Base-by-base conservation (phyloP, 192 early-diverging fungal genomes). In the Podila clonocystis region DNA sequence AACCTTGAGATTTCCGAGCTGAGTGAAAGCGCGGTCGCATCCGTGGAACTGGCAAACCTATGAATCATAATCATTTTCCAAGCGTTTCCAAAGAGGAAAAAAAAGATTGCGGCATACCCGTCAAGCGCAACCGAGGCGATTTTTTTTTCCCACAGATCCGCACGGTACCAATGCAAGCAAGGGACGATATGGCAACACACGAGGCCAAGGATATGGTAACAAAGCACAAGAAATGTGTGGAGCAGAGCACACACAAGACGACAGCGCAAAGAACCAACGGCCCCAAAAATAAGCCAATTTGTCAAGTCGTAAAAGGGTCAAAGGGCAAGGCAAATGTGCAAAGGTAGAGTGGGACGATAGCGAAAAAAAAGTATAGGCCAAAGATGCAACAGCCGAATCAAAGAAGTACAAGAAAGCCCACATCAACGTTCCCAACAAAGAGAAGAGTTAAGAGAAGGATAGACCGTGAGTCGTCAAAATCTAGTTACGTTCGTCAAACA, bases 21-120 rank as follows among this genome's bases (percentile, higher is more conserved):
- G 93, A n/a, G 90, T 90, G 72, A 96, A 96, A 20, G 89, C 84
- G 59, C 89, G 86, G 50, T 72, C 84, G 71, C 95, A 96, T 58
- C 84, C 88, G 5, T 87, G 73, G n/a, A 86, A 78, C 30, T 87
- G 84, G 84, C 95, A 96, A 36, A 85, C 82, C 75, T 91, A 94
- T 30, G 88, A 66, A 88, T 45, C 28, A 45, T 4, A 62, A 29
- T 45, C 41, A 45, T 45, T 45, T 63, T 26, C 4, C 11, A 41
- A 74, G 29, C 29, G 38, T 50, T 88, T 69, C 88, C 15, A 50
- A 29, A 26, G 24, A 45, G 20, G 50, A 26, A 65, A 31, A 22
- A 60, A 67, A 62, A 45, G 34, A 36, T 36, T 36, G 41, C 41
- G 41, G 41, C 26, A 50, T 55, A 41, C 20, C 22, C 34, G 38